These are phyloP conservation scores for Luzula sylvatica DNA, from an alignment of 176 grass and related monocot species.

Conservation along the genomic window DNA sequence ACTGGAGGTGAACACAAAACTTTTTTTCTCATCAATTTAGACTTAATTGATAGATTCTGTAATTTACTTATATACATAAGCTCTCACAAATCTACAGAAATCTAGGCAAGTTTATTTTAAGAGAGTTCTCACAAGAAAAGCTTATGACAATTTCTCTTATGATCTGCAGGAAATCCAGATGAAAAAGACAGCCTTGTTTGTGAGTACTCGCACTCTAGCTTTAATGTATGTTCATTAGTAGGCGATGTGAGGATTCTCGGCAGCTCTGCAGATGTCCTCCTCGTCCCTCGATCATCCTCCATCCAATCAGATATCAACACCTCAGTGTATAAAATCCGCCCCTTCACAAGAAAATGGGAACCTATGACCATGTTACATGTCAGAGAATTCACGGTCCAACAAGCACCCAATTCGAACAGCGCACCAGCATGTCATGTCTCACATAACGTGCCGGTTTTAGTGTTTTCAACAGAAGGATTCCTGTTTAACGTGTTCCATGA, in stretches of 20 bases:
- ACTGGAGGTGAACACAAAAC: too few species aligned
- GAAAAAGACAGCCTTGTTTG: constrained; percentile 29
- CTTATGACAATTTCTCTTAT: too few species aligned
- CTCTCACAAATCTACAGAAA: too few species aligned
- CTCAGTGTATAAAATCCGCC: constrained; percentile 35
- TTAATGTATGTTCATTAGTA: constrained; percentile 49
- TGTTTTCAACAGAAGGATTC: constrained; percentile 73
- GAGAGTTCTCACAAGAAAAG: too few species aligned
- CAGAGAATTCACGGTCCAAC: constrained; percentile 44
- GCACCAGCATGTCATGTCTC: constrained; percentile 37
- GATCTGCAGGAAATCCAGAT: too few species aligned
- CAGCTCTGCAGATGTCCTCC: constrained; percentile 37
- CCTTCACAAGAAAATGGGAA: constrained; percentile 66
- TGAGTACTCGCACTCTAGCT: constrained; percentile 52
- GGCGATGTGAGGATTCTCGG: constrained; percentile 47
- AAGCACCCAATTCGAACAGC: constrained; percentile 30
- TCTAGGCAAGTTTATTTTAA: too few species aligned
- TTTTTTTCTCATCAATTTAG: too few species aligned
- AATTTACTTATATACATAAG: too few species aligned
- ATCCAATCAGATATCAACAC: constrained; percentile 20
- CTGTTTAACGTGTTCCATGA: constrained; percentile 81
- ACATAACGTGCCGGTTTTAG: constrained; percentile 51
- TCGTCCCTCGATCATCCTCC: constrained; percentile 31
- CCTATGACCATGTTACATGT: constrained; percentile 30
- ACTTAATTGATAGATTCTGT: too few species aligned